A percentile compares a stretch with the other conserved stretches of the same genome.
Evolutionary conservation across 2,329 filamentous ascomycete species (phyloP).

Genomic region (Penicillium italicum): DNA sequence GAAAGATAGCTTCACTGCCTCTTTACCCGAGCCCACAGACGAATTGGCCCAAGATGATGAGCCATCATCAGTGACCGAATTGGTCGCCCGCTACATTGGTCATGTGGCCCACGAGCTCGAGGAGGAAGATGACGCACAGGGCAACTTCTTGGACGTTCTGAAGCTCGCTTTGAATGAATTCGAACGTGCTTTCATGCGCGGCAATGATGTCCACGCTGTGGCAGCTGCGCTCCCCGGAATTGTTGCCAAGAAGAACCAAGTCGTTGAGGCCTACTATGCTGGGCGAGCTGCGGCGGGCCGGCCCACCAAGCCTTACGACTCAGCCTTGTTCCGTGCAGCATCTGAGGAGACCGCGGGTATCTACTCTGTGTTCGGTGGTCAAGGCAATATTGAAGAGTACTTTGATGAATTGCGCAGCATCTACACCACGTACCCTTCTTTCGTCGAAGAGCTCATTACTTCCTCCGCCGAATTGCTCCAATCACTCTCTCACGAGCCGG

Average conservation of each 20-base stretch:
- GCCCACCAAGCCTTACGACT: conserved; percentile 87
- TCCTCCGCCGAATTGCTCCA: conserved; percentile 84
- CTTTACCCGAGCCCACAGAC: conserved; percentile 85
- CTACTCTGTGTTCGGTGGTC: conserved; percentile 93
- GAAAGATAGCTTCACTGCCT: conserved; percentile 82
- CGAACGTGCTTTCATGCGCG: conserved; percentile 87
- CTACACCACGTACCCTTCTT: conserved; percentile 84
- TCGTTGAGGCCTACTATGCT: conserved; percentile 87
- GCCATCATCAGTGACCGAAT: conserved; percentile 89
- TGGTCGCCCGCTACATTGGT: conserved; percentile 90
- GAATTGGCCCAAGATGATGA: conserved; percentile 98
- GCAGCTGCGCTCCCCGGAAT: conserved; percentile 85
- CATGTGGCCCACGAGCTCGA: conserved; percentile 86
- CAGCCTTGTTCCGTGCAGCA: conserved; percentile 83
- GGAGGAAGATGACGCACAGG: conserved; percentile 82
- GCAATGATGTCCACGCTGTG: conserved; percentile 93
- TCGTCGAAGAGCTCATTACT: conserved; percentile 79
- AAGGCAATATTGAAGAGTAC: conserved; percentile 99
- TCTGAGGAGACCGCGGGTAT: conserved; percentile 78
- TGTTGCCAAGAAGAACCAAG: conserved; percentile 83
- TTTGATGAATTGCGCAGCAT: conserved; percentile 95
- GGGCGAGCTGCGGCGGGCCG: conserved; percentile 80
- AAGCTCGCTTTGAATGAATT: conserved; percentile 94
- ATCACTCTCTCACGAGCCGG: conserved; percentile 73
- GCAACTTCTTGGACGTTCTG: conserved; percentile 86